A percentile compares a stretch with the other conserved stretches of the same genome.
Evolutionary conservation across 768 basidiomycete species (phyloP).

Genomic region (Trametes villosa): DNA sequence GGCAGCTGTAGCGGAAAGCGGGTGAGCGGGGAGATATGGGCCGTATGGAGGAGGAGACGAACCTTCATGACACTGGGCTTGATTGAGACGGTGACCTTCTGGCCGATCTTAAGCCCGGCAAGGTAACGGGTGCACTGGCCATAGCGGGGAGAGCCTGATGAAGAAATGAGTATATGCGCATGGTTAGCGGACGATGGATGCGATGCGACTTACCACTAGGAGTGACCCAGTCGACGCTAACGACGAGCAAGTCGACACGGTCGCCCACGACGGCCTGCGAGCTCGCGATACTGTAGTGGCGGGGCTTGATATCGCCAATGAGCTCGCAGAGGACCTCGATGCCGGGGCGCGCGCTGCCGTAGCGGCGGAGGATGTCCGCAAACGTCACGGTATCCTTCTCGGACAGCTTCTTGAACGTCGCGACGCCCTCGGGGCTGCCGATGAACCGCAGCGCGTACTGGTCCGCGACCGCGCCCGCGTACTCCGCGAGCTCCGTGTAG

Average conservation of each 20-base stretch:
- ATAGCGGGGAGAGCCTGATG: constrained; percentile 70
- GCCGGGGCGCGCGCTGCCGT: constrained; percentile 76
- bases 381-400: constrained; percentile 97
- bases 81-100: constrained; percentile 95
- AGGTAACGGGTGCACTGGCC: constrained; percentile 98
- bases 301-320: constrained; percentile 93
- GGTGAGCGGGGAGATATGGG: constrained; percentile 4
- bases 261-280: constrained; percentile 95
- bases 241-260: constrained; percentile 91
- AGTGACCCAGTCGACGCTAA: constrained; percentile 93
- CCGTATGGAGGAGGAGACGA: constrained; percentile 23
- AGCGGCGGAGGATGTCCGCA: constrained; percentile 80
- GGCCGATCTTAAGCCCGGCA: constrained; percentile 78
- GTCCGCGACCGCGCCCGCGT: constrained; percentile 73
- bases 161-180: constrained; percentile 3
- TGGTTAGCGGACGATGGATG: too few relatives aligned
- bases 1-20: constrained; percentile 61
- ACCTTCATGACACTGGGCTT: constrained; percentile 99
- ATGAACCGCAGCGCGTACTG: constrained; percentile 87
- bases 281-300: constrained; percentile 98
- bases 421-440: constrained; percentile 85
- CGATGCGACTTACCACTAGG: constrained; percentile 66
- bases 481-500: constrained; percentile 82
- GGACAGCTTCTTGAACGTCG: constrained; percentile 93
- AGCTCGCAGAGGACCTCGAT: constrained; percentile 88